A percentile compares a stretch with the other conserved stretches of the same genome.
phyloP scores from a whole-genome alignment of 1,284 basidiomycete species.

The Fomes fomentarius region DNA sequence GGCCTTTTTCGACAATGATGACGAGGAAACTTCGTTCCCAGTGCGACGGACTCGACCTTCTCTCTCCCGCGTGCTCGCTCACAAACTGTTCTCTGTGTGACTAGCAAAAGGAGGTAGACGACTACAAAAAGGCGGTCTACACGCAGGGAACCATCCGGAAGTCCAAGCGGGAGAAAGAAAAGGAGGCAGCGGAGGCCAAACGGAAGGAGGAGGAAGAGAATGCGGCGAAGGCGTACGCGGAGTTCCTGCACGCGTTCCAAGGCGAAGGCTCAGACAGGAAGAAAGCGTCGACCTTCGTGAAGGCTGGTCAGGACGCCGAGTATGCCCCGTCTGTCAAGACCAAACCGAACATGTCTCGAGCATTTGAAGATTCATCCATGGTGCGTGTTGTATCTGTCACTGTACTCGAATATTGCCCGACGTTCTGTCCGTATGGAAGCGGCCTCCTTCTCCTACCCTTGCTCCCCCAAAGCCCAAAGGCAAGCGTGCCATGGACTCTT shows the following conservation, averaged over 20 bases:
- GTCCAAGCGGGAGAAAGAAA: conserved; percentile 83
- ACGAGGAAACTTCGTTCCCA: conserved; percentile 81
- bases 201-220: conserved; percentile 82
- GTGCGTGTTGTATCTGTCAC: too few species aligned
- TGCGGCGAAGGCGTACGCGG: conserved; percentile 79
- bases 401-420: too few species aligned
- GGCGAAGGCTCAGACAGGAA: conserved; percentile 61
- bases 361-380: conserved; percentile 36
- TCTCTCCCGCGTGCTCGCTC: conserved; percentile 56
- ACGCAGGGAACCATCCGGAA: conserved; percentile 75
- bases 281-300: conserved; percentile 72
- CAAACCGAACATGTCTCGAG: conserved; percentile 28
- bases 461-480: conserved; percentile 74
- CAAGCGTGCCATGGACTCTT: conserved; percentile 91
- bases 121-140: conserved; percentile 77
- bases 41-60: conserved; percentile 79
- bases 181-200: conserved; percentile 88
- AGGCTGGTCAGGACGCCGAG: conserved; percentile 61
- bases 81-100: conserved; percentile 50
- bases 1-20: conserved; percentile 80
- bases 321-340: conserved; percentile 49
- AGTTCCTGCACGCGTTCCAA: conserved; percentile 88
- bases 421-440: conserved; percentile 9
- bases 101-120: conserved; percentile 79
- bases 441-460: conserved; percentile 58